A percentile compares a stretch with the other conserved stretches of the same genome.
phyloP scores from a whole-genome alignment of 208 protist genomes.

The Trypanosomatidae sp. region DNA sequence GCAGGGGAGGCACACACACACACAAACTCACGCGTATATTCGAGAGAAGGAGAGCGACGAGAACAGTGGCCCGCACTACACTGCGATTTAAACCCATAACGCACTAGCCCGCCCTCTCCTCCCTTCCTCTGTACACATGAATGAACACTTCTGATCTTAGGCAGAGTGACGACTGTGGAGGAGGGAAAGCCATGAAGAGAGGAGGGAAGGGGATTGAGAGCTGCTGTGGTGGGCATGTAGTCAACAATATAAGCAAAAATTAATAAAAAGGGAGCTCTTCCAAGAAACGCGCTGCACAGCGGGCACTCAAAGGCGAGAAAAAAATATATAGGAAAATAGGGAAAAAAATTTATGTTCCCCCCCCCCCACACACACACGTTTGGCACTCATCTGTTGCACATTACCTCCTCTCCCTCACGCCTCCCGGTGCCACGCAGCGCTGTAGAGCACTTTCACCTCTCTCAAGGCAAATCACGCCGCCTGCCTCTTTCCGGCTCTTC shows the following conservation, averaged over 20 bases:
- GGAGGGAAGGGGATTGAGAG: background rate
- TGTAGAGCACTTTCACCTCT: background rate
- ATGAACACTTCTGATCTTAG: background rate
- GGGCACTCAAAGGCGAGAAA: background rate
- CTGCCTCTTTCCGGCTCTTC: background rate
- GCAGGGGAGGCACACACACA: background rate
- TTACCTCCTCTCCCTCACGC: background rate
- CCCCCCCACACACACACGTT: background rate
- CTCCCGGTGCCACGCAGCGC: background rate
- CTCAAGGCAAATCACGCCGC: background rate
- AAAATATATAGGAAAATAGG: background rate
- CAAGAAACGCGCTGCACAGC: background rate
- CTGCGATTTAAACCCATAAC: background rate
- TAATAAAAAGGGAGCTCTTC: background rate
- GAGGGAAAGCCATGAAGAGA: background rate
- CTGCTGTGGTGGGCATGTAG: background rate
- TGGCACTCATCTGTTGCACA: background rate
- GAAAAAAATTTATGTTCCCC: background rate
- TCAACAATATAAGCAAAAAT: background rate
- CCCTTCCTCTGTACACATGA: background rate
- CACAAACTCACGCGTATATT: background rate
- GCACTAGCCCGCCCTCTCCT: background rate
- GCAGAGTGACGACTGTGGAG: background rate
- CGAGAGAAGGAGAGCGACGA: background rate
- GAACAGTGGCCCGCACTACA: background rate